Conservation (phyloP, 257 asterid genomes). For the Plectranthus barbatus region DNA sequence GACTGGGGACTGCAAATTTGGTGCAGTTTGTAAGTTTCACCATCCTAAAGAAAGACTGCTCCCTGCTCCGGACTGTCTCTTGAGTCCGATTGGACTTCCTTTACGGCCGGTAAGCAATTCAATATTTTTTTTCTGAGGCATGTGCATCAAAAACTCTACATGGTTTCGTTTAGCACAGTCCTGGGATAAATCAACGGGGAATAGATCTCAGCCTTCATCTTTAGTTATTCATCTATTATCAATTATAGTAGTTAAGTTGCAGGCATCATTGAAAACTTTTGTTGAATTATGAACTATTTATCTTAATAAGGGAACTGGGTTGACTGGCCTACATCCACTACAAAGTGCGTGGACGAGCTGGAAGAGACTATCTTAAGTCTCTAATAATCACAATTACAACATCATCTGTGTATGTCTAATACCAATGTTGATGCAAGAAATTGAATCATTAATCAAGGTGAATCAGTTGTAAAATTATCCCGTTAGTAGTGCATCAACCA, state of each 20-base stretch:
- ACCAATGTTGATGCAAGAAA: neutral
- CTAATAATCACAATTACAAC: neutral
- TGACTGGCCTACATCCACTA: neutral
- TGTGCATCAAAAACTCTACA: slow-evolving; percentile 3
- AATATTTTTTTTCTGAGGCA: slow-evolving; percentile 15
- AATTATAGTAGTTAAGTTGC: neutral
- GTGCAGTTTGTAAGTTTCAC: slow-evolving; percentile 89
- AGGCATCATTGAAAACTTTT: neutral
- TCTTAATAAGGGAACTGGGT: neutral
- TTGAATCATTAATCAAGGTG: neutral
- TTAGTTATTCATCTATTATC: neutral
- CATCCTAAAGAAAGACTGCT: slow-evolving; percentile 80
- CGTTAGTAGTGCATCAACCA: neutral
- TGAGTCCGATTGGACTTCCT: slow-evolving; percentile 93
- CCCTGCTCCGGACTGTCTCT: slow-evolving; percentile 83
- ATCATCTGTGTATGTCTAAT: neutral
- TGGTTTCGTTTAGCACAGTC: slow-evolving; percentile 4
- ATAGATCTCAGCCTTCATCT: neutral
- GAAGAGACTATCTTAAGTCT: neutral
- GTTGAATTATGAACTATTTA: neutral
- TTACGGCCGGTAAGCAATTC: slow-evolving; percentile 69
- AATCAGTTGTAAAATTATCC: neutral
- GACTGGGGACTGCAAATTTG: slow-evolving; percentile 97
- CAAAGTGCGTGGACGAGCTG: neutral
- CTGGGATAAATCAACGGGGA: neutral